Base-by-base conservation (phyloP, 352 stramenopile species). In the Pythium chondricola region DNA sequence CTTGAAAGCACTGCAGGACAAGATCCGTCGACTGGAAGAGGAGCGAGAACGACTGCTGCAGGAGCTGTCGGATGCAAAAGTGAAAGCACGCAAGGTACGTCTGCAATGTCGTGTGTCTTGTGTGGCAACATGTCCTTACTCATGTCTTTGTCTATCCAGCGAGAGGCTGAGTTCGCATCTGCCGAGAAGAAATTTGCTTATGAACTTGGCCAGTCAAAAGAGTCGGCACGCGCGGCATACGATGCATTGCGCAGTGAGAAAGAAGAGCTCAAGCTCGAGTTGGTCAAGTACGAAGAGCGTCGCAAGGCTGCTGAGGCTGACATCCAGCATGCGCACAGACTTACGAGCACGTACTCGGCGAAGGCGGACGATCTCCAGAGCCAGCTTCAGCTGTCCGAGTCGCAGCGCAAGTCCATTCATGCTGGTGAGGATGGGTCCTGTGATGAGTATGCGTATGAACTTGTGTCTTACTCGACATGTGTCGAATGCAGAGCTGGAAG, bases 1-100 rank as follows among this genome's bases (percentile, higher is more conserved):
- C 22, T 52, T 91, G 13, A 91, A 91, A 48, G 79, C 79, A 1
- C 68, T 91, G 5, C 79, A 91, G 30, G 74, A 91, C 58, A 91
- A 91, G 42, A 86, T 88, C 31, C 59, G 61, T 11, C 67, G 76
- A 6, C 59, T 91, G 1, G 79, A 91, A 49, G 61, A 81, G 22
- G 76, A 91, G 45, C 67, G 74, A 9, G 76, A 80, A 32, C 59
- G 53, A 32, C 58, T 87, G 27, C 61, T 60, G 30, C 65, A 83
- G 41, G 61, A 91, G 52, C 58, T 84, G n/a, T 85, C 70, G 2
- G 72, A 83, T 49, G 31, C 67, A 26, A 83, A 84, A 43, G 58
- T 80, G 8, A 68, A 52, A 18, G 56, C 61, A 4, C 63, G 71
- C 46, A 84, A 86, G 67, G 58, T 84, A 49, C 22, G 52, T 21